phyloP scores from a whole-genome alignment of 2,329 filamentous ascomycete species.

The Stachybotrys elegans region DNA sequence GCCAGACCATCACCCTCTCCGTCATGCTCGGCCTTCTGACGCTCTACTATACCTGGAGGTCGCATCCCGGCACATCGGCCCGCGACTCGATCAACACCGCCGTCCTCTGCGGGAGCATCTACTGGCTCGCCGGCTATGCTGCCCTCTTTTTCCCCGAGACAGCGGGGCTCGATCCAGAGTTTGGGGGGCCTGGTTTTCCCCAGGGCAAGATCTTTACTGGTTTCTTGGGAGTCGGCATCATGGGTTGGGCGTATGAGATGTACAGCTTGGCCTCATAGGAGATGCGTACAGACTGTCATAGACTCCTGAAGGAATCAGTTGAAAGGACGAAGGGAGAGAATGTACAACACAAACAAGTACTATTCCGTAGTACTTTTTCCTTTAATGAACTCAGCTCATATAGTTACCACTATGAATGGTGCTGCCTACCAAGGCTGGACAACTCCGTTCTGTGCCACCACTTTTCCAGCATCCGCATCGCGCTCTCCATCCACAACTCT shows the following conservation, averaged over 20 bases:
- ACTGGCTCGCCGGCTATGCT: slow-evolving; percentile 34
- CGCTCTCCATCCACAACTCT: slow-evolving; percentile 35
- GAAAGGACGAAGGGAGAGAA: neutral
- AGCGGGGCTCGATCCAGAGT: slow-evolving; percentile 36
- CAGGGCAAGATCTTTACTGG: slow-evolving; percentile 26
- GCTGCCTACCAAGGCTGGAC: slow-evolving; percentile 28
- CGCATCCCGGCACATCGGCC: slow-evolving; percentile 9
- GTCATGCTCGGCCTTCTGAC: slow-evolving; percentile 31
- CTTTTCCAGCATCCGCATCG: slow-evolving; percentile 34
- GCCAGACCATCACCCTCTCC: slow-evolving; percentile 36
- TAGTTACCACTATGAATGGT: no score
- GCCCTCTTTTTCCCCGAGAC: slow-evolving; percentile 32
- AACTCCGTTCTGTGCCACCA: slow-evolving; percentile 20
- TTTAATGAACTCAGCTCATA: no score
- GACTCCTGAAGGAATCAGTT: neutral
- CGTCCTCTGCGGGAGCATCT: slow-evolving; percentile 31
- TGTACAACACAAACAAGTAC: no score
- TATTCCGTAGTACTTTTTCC: no score
- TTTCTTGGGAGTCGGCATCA: slow-evolving; percentile 16
- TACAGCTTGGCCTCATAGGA: no score
- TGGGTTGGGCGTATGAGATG: slow-evolving; percentile 3
- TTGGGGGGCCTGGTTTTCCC: slow-evolving; percentile 36
- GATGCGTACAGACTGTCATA: no score
- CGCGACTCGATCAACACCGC: slow-evolving; percentile 26
- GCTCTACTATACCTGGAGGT: slow-evolving; percentile 34